These are phyloP conservation scores for Inga laurina DNA, from an alignment of 306 rosid species.

Conservation along the genomic window DNA sequence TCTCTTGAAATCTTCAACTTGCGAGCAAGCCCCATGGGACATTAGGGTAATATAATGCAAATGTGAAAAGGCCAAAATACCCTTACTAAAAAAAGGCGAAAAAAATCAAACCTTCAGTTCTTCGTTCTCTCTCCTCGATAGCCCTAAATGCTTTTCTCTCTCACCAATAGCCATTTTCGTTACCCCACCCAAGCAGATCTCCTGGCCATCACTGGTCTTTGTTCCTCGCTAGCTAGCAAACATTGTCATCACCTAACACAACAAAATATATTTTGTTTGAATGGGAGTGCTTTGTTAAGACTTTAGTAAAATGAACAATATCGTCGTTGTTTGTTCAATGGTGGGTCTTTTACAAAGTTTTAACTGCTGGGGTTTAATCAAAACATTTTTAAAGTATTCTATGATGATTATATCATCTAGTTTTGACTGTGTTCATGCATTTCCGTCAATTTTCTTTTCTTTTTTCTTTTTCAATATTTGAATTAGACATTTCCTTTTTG, in stretches of 20 bases:
- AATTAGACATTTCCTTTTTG: background rate
- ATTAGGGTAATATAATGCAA: no score
- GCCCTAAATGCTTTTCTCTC: no score
- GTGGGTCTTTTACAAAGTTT: slow-evolving; percentile 18
- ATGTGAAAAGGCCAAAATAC: no score
- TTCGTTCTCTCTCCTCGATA: no score
- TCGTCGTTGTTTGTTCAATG: slow-evolving; percentile 3
- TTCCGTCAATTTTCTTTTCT: background rate
- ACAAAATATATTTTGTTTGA: background rate
- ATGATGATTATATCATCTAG: background rate
- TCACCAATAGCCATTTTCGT: no score
- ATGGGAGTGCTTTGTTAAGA: background rate
- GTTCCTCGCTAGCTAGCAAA: no score
- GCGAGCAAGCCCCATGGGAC: no score
- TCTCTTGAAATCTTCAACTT: no score
- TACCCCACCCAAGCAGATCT: no score
- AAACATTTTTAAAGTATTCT: background rate
- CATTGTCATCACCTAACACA: background rate
- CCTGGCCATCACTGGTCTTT: no score
- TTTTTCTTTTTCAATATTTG: background rate
- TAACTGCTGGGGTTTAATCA: slow-evolving; percentile 11
- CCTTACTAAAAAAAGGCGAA: no score
- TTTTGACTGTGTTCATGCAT: slow-evolving; percentile 6
- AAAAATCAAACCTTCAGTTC: no score
- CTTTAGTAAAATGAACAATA: background rate